A percentile compares a stretch with the other conserved stretches of the same genome.
phyloP scores from a whole-genome alignment of 2,329 filamentous ascomycete species.

The Colletotrichum sp. region DNA sequence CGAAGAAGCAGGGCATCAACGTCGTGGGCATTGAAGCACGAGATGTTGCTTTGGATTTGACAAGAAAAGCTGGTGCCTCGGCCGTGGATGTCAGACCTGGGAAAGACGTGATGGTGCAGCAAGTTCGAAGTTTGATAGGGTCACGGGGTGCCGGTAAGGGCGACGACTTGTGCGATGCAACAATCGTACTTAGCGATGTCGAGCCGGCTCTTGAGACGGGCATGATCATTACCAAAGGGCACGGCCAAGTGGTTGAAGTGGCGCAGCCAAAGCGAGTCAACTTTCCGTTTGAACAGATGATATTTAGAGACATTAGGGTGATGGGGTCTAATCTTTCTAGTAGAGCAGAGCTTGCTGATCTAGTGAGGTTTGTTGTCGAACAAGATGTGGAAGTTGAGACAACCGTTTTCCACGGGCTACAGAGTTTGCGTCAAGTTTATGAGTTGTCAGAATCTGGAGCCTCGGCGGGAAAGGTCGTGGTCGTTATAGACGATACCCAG shows the following conservation, averaged over 20 bases:
- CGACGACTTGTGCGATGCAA: slow-evolving; percentile 38
- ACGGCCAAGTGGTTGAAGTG: slow-evolving; percentile 62
- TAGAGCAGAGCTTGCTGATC: slow-evolving; percentile 45
- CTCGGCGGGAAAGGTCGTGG: slow-evolving; percentile 58
- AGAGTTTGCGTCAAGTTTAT: slow-evolving; percentile 55
- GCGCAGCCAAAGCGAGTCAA: slow-evolving; percentile 50
- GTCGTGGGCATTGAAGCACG: slow-evolving; percentile 74
- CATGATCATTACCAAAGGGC: slow-evolving; percentile 62
- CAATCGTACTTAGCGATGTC: slow-evolving; percentile 59
- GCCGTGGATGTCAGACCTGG: slow-evolving; percentile 55
- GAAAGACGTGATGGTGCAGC: slow-evolving; percentile 49
- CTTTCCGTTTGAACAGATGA: slow-evolving; percentile 48
- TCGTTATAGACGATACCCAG: slow-evolving; percentile 54
- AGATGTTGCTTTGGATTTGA: slow-evolving; percentile 55
- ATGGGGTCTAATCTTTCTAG: slow-evolving; percentile 50
- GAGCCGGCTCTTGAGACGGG: slow-evolving; percentile 51
- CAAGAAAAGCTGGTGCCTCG: slow-evolving; percentile 52
- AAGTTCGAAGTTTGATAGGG: slow-evolving; percentile 51
- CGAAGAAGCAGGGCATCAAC: slow-evolving; percentile 79
- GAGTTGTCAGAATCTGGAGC: slow-evolving; percentile 55
- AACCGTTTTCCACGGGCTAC: slow-evolving; percentile 56
- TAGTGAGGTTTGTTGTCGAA: slow-evolving; percentile 50
- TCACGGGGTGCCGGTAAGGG: slow-evolving; percentile 44
- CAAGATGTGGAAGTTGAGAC: slow-evolving; percentile 53
- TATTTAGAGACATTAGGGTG: slow-evolving; percentile 59